Conservation (phyloP, 2,329 filamentous ascomycete species). For the Sordariomycetes sp. region DNA sequence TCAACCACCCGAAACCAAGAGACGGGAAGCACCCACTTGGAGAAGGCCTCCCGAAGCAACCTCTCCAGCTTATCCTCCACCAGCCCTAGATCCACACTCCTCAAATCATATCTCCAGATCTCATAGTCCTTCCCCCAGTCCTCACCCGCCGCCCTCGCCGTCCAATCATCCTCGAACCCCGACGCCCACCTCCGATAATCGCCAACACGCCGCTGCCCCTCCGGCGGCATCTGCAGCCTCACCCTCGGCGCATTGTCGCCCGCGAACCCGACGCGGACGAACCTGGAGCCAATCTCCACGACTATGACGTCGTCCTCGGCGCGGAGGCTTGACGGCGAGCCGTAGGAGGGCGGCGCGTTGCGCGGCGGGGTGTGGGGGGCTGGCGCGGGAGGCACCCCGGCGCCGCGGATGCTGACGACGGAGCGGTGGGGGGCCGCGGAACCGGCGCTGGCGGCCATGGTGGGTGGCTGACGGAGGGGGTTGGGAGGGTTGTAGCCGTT, state of each 20-base stretch:
- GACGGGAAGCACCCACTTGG: slow-evolving; percentile 41
- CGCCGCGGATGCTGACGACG: slow-evolving; percentile 41
- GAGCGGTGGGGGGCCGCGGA: slow-evolving; percentile 4
- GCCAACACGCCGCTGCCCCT: slow-evolving; percentile 63
- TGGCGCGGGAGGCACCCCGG: slow-evolving; percentile 21
- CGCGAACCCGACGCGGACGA: slow-evolving; percentile 71
- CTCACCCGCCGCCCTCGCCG: slow-evolving; percentile 27
- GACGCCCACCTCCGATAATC: slow-evolving; percentile 65
- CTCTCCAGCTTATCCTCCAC: slow-evolving; percentile 81
- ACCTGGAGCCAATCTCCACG: slow-evolving; percentile 70
- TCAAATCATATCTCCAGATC: slow-evolving; percentile 68
- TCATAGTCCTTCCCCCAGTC: slow-evolving; percentile 54
- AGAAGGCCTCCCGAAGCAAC: slow-evolving; percentile 67
- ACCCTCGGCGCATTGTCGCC: slow-evolving; percentile 69
- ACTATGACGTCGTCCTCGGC: slow-evolving; percentile 77
- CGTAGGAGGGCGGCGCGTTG: slow-evolving; percentile 38
- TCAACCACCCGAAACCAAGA: background rate
- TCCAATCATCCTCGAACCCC: slow-evolving; percentile 34
- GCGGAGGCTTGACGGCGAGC: slow-evolving; percentile 46
- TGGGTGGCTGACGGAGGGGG: background rate
- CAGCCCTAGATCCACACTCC: slow-evolving; percentile 60
- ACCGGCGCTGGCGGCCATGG: slow-evolving; percentile 26
- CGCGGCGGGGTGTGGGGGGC: slow-evolving; percentile 43
- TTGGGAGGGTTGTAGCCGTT: background rate
- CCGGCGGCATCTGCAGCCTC: slow-evolving; percentile 57